Evolutionary conservation across 768 basidiomycete genomes (phyloP), one percentile per base, ranked within the genome.

Genomic region (Sutorius australiensis): DNA sequence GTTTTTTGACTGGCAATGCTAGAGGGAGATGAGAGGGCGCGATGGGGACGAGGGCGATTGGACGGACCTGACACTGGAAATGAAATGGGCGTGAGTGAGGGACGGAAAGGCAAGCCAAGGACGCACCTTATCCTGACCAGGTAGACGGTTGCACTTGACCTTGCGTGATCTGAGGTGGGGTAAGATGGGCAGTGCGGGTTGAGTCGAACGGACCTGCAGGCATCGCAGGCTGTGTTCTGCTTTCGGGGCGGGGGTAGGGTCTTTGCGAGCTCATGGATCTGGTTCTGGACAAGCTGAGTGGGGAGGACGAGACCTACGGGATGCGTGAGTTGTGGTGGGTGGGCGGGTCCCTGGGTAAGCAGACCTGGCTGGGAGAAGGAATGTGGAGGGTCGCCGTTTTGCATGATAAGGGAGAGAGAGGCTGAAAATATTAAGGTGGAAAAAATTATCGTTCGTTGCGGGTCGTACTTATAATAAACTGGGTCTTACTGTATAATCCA

Each of bases 181-280:
- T 51, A 58, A 53, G 51, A 24, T 16, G 30, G 37, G 47, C 24
- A 2, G 5, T 28, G 51, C 40, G 51, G 30, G 36, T 4, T 45
- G 14, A 33, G 11, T 39, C 17, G 31, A 51, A 58, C 73, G 53
- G 7, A 86, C 88, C 88, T 87, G 82, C 92, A 95, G 48, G 88
- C 88, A 75, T 95, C 92, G 71, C 92, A 95, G 27, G 93, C 92
- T 19, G 91, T 89, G 67, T 95, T 95, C 73, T 94, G 92, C 68
- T 92, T 92, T 52, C 92, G 76, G 6, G 90, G 88, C n/a, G 89
- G 87, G 1, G 90, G 87, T 0, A 89, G 78, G 1, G 84, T 80
- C 74, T 87, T 88, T 48, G 86, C 85, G 34, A 88, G 79, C 63
- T 91, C 88, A 63, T 89, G 86, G 49, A 89, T 86, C 70, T 90